Evolutionary conservation across 345 rosid genomes (phyloP), one percentile per base, ranked within the genome.

Genomic region (Lepidium africanum): DNA sequence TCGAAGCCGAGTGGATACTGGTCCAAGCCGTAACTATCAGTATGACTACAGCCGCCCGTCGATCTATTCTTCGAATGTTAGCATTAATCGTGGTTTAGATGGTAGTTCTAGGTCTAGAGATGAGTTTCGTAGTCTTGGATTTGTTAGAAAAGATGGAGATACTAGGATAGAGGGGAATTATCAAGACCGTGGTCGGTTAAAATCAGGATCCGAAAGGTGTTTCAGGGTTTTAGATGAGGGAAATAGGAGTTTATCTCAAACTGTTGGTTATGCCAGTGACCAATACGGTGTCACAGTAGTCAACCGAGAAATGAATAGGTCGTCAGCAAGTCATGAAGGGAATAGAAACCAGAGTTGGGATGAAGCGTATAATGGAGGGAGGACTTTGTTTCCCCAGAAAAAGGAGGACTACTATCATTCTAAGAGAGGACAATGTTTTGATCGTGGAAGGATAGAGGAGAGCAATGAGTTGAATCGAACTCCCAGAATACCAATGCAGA

Each of bases 401-500:
- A 83, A 76, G 41, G 77, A 36, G 27, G 85, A 76, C 63, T 77
- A 73, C 63, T 75, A 80, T 72, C 83, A 66, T 38, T 42, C 77
- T 21, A 82, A 80, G 52, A 50, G 51, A 0, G 89, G 75, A 49
- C 76, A 84, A 51, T 79, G 71, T 73, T 57, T 17, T 73, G 77
- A 71, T 63, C 80, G 80, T 48, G 86, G 85, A 46, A 79, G 82
- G 55, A 67, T 82, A 77, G 97, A 81, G 63, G 66, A 57, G 57
- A 78, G 77, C 67, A 75, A 71, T 40, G 96, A 87, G 21, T 75
- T 42, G 46, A 72, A 69, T 68, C 65, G 76, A 40, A 80, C 82
- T 9, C 88, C 91, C 0, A 67, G 78, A 81, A 88, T 85, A 82
- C 90, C 76, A 71, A 37, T 74, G 15, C 91, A 79, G 73, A 94